These are phyloP conservation scores for Daldinia caldariorum DNA, from an alignment of 495 filamentous ascomycete genomes.

Conservation along the genomic window DNA sequence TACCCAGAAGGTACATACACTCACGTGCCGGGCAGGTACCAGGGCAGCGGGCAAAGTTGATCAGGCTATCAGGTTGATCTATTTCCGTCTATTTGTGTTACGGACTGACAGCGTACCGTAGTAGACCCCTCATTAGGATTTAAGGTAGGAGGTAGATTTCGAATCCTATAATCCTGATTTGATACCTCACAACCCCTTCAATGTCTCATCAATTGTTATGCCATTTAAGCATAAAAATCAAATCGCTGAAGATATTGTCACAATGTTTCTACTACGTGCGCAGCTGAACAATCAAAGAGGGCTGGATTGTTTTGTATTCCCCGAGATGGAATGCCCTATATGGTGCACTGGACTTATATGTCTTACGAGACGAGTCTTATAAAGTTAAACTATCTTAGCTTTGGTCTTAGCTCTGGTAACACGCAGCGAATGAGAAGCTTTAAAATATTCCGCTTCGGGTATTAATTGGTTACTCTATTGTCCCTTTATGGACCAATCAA, in stretches of 20 bases:
- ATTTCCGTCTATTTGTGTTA: slow-evolving; percentile 5
- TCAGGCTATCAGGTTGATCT: background rate
- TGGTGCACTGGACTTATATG: background rate
- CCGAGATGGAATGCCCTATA: background rate
- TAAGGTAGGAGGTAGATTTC: background rate
- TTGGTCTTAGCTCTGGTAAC: background rate
- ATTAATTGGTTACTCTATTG: slow-evolving; percentile 13
- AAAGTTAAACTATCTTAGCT: no score
- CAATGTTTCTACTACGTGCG: slow-evolving; percentile 3
- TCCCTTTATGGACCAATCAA: slow-evolving; percentile 18
- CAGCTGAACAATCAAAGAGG: background rate
- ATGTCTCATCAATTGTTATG: slow-evolving; percentile 12
- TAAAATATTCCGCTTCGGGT: slow-evolving; percentile 16
- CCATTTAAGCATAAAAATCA: background rate
- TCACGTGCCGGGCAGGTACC: slow-evolving; percentile 22
- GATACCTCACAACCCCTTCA: slow-evolving; percentile 16
- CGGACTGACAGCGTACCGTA: slow-evolving; percentile 10
- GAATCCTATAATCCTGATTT: slow-evolving; percentile 24
- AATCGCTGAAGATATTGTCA: slow-evolving; percentile 15
- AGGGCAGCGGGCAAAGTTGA: no score
- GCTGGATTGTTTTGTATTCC: slow-evolving; percentile 5
- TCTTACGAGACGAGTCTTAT: background rate
- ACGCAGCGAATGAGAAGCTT: slow-evolving; percentile 15
- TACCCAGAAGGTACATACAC: slow-evolving; percentile 8
- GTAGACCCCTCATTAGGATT: slow-evolving; percentile 16